Percentiles rank a stretch among this genome's conserved stretches.
Evolutionary conservation across 192 early-diverging fungal genomes (phyloP).

Genomic region (Ambispora gerdemannii): DNA sequence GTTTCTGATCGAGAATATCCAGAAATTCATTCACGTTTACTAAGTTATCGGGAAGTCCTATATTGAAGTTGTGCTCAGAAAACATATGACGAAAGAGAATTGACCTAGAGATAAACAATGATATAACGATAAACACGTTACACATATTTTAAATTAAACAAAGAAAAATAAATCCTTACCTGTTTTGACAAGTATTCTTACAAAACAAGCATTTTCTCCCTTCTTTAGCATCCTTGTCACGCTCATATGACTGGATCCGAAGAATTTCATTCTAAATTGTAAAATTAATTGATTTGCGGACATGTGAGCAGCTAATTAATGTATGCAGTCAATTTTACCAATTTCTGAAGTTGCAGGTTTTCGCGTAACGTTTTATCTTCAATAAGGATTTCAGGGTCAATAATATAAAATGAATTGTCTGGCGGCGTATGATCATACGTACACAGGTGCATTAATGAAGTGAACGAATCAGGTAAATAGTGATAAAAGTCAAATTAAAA

Average conservation of each 20-base stretch:
- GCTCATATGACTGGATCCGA: conserved; percentile 68
- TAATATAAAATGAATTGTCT: conserved; percentile 43
- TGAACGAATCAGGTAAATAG: too few relatives aligned
- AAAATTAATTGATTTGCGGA: neutral
- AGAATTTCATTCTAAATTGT: conserved; percentile 59
- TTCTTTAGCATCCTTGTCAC: conserved; percentile 58
- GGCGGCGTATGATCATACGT: too few relatives aligned
- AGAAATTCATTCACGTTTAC: conserved; percentile 82
- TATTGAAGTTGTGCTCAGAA: conserved; percentile 89
- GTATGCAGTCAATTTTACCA: conserved; percentile 38
- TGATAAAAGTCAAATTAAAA: neutral
- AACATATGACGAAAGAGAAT: conserved; percentile 86
- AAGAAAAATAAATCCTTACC: conserved; percentile 33
- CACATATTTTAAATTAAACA: neutral
- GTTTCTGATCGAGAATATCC: conserved; percentile 67
- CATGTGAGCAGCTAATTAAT: neutral
- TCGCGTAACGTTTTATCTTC: conserved; percentile 69
- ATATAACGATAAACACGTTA: too few relatives aligned
- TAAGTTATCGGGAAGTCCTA: conserved; percentile 87
- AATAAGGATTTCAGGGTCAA: conserved; percentile 54
- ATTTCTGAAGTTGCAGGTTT: conserved; percentile 64
- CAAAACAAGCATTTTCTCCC: conserved; percentile 92
- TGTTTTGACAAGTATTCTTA: conserved; percentile 70
- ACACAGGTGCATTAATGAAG: too few relatives aligned
- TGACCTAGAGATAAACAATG: conserved; percentile 41